Evolutionary conservation across 441 rosid genomes (phyloP).

Genomic region (Melastoma candidum): DNA sequence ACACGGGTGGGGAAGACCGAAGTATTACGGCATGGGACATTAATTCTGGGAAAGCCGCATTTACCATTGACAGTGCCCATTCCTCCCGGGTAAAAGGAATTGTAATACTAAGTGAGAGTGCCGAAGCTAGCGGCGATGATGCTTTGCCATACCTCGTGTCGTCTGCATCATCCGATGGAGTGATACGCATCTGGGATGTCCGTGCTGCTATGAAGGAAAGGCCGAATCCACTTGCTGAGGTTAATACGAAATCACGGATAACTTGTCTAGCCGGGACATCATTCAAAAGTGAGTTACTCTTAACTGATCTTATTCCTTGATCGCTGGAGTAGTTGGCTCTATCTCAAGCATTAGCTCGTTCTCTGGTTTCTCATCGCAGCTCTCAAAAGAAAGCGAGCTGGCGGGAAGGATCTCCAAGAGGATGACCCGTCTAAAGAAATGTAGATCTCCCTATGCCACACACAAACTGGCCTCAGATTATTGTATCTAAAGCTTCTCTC

Average conservation of each 20-base stretch:
- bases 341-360: no score
- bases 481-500: no score
- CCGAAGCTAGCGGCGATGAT: conserved; percentile 21
- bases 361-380: no score
- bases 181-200: conserved; percentile 87
- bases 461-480: no score
- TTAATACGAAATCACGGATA: conserved; percentile 73
- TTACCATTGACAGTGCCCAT: conserved; percentile 68
- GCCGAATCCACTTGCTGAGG: conserved; percentile 69
- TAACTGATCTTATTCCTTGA: background rate
- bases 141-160: conserved; percentile 69
- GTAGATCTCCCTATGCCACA: no score
- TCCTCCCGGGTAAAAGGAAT: conserved; percentile 79
- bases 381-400: no score
- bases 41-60: conserved; percentile 67
- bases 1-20: conserved; percentile 89
- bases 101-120: conserved; percentile 53
- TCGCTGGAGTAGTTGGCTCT: background rate
- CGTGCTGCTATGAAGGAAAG: conserved; percentile 63
- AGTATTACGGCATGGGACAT: conserved; percentile 85
- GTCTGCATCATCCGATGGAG: conserved; percentile 86
- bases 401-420: no score
- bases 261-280: conserved; percentile 91
- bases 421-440: no score
- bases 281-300: conserved; percentile 54